phyloP scores from a whole-genome alignment of 331 rosid species.

The Quercus tomentella region DNA sequence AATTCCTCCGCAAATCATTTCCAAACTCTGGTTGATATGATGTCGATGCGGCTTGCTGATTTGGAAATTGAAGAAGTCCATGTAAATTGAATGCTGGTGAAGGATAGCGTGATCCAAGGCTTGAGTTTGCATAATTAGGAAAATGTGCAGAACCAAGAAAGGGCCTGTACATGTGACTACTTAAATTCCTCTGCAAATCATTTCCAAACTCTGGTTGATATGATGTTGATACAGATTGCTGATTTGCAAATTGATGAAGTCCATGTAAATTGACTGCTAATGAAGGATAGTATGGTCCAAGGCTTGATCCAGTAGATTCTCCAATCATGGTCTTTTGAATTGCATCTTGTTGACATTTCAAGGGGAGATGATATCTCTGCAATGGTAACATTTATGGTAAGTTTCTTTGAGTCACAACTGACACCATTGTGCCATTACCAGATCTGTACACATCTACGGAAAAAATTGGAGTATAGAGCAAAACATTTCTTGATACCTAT shows the following conservation, averaged over 20 bases:
- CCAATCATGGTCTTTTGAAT: not conserved
- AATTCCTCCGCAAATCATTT: not conserved
- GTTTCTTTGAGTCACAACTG: not conserved
- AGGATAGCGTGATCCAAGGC: too few relatives aligned
- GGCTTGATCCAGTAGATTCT: not conserved
- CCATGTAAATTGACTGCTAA: not conserved
- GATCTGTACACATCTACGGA: too few relatives aligned
- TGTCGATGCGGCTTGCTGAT: not conserved
- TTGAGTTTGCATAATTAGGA: not conserved
- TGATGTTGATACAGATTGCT: not conserved
- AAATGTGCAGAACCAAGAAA: not conserved
- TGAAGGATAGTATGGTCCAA: not conserved
- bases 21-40: slow-evolving; percentile 1
- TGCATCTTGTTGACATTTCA: slow-evolving; percentile 12
- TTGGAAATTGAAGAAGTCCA: not conserved
- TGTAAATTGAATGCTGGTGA: not conserved
- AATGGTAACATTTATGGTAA: not conserved
- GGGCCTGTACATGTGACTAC: slow-evolving; percentile 5
- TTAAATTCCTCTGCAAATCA: not conserved
- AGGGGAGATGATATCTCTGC: slow-evolving; percentile 30
- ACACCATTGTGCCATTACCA: too few relatives aligned
- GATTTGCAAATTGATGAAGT: not conserved
- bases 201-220: not conserved
- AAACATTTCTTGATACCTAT: too few relatives aligned
- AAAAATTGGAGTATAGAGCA: too few relatives aligned